Conservation (phyloP, 2,329 filamentous ascomycete genomes). For the Cladosporium halotolerans region DNA sequence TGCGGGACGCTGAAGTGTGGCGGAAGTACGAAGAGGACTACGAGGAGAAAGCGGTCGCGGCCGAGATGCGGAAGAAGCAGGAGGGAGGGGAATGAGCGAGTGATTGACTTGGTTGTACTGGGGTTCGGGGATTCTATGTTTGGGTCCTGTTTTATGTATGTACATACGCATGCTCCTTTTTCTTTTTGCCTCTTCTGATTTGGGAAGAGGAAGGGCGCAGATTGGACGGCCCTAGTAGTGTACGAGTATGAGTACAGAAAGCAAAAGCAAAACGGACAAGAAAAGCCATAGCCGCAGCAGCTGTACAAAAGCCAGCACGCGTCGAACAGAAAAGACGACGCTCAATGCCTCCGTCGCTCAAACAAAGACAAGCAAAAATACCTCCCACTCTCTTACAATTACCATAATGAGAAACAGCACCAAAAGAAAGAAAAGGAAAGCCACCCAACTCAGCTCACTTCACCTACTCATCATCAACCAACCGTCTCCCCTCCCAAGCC, state of each 20-base stretch:
- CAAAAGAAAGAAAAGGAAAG: background rate
- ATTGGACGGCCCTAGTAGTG: background rate
- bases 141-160: background rate
- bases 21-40: constrained; percentile 59
- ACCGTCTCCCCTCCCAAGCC: constrained; percentile 38
- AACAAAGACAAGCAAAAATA: background rate
- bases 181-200: background rate
- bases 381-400: background rate
- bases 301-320: background rate
- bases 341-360: background rate
- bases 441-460: no score
- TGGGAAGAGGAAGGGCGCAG: background rate
- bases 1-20: constrained; percentile 63
- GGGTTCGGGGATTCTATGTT: background rate
- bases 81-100: background rate
- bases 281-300: background rate
- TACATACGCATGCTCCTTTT: background rate
- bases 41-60: background rate
- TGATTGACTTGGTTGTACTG: background rate
- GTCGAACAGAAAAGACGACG: background rate
- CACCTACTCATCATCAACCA: constrained; percentile 31
- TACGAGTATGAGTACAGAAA: background rate
- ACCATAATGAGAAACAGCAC: background rate
- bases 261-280: background rate
- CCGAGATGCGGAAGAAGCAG: background rate